These are phyloP conservation scores for Carex arenaria DNA, from an alignment of 202 grass and related monocot species.

Conservation along the genomic window DNA sequence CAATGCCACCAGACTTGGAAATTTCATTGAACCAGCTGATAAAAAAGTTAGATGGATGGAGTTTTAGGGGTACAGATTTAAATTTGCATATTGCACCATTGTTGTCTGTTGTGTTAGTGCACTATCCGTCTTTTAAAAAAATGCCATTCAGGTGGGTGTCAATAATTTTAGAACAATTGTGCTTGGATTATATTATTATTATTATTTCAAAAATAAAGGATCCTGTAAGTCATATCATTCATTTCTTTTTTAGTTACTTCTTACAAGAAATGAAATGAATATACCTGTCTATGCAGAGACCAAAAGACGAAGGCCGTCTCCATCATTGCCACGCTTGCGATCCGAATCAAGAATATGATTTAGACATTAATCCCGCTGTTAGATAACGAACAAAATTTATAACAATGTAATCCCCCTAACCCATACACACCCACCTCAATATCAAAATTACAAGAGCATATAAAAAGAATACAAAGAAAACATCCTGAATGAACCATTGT, in stretches of 20 bases:
- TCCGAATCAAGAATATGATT: not conserved
- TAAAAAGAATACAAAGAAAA: not conserved
- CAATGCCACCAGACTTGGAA: slow-evolving; percentile 54
- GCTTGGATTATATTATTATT: not conserved
- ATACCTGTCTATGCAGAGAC: too few species aligned
- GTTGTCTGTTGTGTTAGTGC: not conserved
- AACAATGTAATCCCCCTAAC: not conserved
- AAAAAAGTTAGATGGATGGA: not conserved
- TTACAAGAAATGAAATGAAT: not conserved
- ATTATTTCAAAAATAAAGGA: not conserved
- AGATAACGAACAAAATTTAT: not conserved
- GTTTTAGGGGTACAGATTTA: not conserved
- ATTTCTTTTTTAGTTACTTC: not conserved
- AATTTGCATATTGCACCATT: not conserved
- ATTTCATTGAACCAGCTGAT: not conserved
- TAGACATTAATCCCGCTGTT: not conserved
- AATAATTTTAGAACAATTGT: not conserved
- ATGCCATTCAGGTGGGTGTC: not conserved
- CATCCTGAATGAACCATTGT: not conserved
- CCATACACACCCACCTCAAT: not conserved
- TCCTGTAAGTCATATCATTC: not conserved
- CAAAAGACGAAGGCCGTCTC: too few species aligned
- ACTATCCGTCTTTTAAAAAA: not conserved
- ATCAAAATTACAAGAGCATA: slow-evolving; percentile 8
- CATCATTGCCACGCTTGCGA: not conserved